Conservation (phyloP, 768 basidiomycete genomes). For the Kwoniella heveanensis region DNA sequence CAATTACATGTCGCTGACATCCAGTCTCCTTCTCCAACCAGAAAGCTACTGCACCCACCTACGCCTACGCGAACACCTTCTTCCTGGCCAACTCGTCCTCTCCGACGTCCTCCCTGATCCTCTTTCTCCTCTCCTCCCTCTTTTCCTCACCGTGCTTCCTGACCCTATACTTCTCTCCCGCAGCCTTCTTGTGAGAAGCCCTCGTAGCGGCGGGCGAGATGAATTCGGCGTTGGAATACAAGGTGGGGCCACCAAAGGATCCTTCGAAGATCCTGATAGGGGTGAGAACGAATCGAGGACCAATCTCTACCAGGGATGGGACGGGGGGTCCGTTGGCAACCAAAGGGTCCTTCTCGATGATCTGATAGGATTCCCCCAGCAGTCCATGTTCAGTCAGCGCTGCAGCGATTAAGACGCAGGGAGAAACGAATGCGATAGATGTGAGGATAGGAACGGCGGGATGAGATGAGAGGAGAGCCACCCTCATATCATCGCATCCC, state of each 20-base stretch:
- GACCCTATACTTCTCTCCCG: slow-evolving; percentile 77
- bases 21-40: not conserved
- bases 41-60: too few species aligned
- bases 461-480: too few species aligned
- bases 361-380: slow-evolving; percentile 62
- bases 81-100: slow-evolving; percentile 81
- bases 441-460: too few species aligned
- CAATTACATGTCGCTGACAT: too few species aligned
- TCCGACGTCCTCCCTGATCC: slow-evolving; percentile 62
- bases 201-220: slow-evolving; percentile 82
- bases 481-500: too few species aligned
- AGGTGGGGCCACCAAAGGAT: slow-evolving; percentile 89
- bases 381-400: not conserved
- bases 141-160: slow-evolving; percentile 79
- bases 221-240: slow-evolving; percentile 97
- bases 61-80: slow-evolving; percentile 79
- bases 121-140: slow-evolving; percentile 65
- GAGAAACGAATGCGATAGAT: too few species aligned
- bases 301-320: slow-evolving; percentile 91
- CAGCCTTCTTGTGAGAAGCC: slow-evolving; percentile 67
- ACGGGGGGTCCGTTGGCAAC: slow-evolving; percentile 82
- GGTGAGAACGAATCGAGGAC: slow-evolving; percentile 93
- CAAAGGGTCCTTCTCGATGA: slow-evolving; percentile 88
- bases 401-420: not conserved
- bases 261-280: slow-evolving; percentile 99